Conservation (phyloP, 345 rosid genomes). For the Crucihimalaya himalaica region DNA sequence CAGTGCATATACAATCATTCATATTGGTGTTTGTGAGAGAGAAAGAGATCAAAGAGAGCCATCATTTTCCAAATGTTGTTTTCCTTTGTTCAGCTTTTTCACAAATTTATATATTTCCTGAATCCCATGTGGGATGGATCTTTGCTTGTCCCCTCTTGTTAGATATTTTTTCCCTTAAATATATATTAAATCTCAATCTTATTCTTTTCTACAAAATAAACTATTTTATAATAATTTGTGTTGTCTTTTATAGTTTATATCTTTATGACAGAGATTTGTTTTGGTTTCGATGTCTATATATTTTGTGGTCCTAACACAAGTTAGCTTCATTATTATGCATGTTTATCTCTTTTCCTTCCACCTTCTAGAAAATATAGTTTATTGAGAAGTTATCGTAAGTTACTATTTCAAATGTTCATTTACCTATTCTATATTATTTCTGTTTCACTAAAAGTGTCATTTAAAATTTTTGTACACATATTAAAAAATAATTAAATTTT, state of each 20-base stretch:
- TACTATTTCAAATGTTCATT: not conserved
- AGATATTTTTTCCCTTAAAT: constrained; percentile 30
- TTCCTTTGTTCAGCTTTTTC: constrained; percentile 44
- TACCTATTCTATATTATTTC: no score
- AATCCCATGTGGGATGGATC: constrained; percentile 47
- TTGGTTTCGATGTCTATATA: constrained; percentile 25
- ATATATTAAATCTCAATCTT: constrained; percentile 10
- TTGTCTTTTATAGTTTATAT: constrained; percentile 43
- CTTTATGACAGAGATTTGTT: constrained; percentile 34
- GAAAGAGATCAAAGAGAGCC: constrained; percentile 41
- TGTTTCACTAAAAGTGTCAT: no score
- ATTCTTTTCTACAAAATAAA: constrained; percentile 23
- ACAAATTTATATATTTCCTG: constrained; percentile 37
- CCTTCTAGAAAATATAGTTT: constrained; percentile 14
- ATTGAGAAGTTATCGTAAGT: not conserved
- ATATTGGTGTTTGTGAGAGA: constrained; percentile 34
- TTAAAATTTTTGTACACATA: no score
- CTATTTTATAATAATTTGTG: constrained; percentile 18
- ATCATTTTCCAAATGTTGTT: constrained; percentile 46
- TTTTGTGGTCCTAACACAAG: constrained; percentile 42
- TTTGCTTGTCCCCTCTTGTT: constrained; percentile 42
- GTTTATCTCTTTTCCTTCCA: constrained; percentile 30
- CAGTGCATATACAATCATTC: constrained; percentile 20
- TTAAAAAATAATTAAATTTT: no score
- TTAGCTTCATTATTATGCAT: constrained; percentile 44